Evolutionary conservation across 1,139 yeast species (phyloP).

Genomic region (Debaryomyces sp.): DNA sequence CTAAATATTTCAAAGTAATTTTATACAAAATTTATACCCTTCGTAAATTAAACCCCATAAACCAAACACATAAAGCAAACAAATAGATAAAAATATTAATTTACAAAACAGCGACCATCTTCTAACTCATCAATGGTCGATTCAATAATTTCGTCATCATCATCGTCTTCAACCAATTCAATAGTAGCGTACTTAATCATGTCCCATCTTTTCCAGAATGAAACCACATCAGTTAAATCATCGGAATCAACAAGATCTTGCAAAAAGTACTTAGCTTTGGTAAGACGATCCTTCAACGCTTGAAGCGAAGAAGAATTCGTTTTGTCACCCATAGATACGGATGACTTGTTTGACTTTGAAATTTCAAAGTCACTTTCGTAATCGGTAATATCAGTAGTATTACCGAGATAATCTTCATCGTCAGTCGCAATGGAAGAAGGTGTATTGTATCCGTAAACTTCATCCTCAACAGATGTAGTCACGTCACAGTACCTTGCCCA

Average conservation of each 20-base stretch:
- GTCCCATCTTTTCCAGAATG: conserved; percentile 96
- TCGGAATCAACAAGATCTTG: conserved; percentile 78
- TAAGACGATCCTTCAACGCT: conserved; percentile 79
- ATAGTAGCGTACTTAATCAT: conserved; percentile 87
- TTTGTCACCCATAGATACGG: not conserved
- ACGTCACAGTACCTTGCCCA: conserved; percentile 97
- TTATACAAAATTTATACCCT: conserved; percentile 6
- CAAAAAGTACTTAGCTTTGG: conserved; percentile 83
- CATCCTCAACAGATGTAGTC: conserved; percentile 83
- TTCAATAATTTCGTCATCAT: conserved; percentile 75
- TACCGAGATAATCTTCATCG: conserved; percentile 46
- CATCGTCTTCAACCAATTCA: conserved; percentile 90
- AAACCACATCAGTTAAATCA: conserved; percentile 54
- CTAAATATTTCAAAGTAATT: conserved; percentile 6
- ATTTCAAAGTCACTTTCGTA: conserved; percentile 53
- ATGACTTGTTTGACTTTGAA: not conserved
- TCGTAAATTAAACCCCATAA: conserved; percentile 5
- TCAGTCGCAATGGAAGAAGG: conserved; percentile 49
- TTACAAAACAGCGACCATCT: conserved; percentile 63
- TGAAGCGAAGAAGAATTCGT: conserved; percentile 41
- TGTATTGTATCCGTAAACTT: conserved; percentile 62
- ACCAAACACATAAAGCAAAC: conserved; percentile 9
- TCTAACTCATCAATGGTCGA: conserved; percentile 82
- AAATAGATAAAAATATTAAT: conserved; percentile 19
- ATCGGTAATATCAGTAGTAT: conserved; percentile 63